Evolutionary conservation across 2,329 filamentous ascomycete species (phyloP), one percentile per base, ranked within the genome.

Genomic region (Scolecobasidium constrictum): DNA sequence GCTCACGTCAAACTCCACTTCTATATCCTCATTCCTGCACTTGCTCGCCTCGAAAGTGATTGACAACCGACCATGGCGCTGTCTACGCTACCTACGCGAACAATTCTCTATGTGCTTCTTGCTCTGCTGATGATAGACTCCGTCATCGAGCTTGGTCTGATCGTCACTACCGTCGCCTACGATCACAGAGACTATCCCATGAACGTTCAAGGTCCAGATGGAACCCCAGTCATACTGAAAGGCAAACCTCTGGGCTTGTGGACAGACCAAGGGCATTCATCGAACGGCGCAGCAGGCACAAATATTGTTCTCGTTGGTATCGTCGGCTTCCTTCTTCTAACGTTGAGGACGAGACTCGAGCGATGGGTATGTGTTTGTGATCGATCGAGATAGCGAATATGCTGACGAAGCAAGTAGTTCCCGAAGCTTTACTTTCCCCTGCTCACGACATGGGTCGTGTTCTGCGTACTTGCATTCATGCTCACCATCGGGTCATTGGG

Each of bases 211-310:
- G 17, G 17, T 15, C 7, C 7, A 7, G n/a, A 31, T n/a, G 26
- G 26, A 7, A 7, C 9, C 9, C 9, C 26, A 7, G 17, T 13
- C 12, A 36, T 36, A 11, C 34, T 36, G 7, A 18, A 36, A 11
- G 34, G 12, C 11, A 36, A 36, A 36, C 34, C 34, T 11, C 7
- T 11, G 9, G 12, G 17, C 16, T 7, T 36, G 17, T 7, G 9
- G 11, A 15, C 16, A 36, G 43, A 57, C 44, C 52, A 56, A 46
- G 55, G 55, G 38, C 55, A 57, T 35, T 52, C 53, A 22, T 47
- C 47, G 43, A 57, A 57, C 43, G 55, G 54, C 35, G 55, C 55
- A 3, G 52, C 54, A 4, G 54, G 55, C 16, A 56, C 54, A 16
- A 53, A 49, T 5, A 52, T 56, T 43, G 49, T 57, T n/a, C 45